A percentile compares a stretch with the other conserved stretches of the same genome.
These are phyloP conservation scores for Friedmanniomyces endolithicus DNA, from an alignment of 495 filamentous ascomycete species.

Conservation along the genomic window DNA sequence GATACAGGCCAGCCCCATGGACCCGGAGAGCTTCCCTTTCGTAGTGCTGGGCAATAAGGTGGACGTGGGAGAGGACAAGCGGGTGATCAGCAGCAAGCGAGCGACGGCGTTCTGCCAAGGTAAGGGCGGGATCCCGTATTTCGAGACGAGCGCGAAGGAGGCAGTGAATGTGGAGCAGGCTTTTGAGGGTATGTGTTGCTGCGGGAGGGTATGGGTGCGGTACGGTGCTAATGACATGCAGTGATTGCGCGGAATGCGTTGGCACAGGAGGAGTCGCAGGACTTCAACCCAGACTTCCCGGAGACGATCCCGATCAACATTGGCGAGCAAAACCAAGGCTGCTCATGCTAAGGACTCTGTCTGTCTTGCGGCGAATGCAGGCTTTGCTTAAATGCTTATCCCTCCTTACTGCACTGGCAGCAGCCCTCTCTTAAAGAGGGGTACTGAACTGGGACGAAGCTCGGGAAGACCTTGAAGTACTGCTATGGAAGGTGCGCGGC, in stretches of 20 bases:
- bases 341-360: slow-evolving; percentile 52
- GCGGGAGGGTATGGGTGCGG: background rate
- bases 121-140: slow-evolving; percentile 94
- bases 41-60: slow-evolving; percentile 98
- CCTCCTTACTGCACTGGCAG: too few relatives aligned
- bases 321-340: slow-evolving; percentile 80
- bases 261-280: slow-evolving; percentile 90
- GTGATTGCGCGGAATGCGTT: slow-evolving; percentile 96
- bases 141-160: slow-evolving; percentile 98
- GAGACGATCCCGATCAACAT: slow-evolving; percentile 96
- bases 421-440: background rate
- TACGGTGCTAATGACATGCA: slow-evolving; percentile 26
- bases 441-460: background rate
- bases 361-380: too few relatives aligned
- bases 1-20: slow-evolving; percentile 90
- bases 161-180: slow-evolving; percentile 97
- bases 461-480: background rate
- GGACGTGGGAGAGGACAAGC: slow-evolving; percentile 94
- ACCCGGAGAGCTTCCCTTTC: slow-evolving; percentile 96
- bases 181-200: slow-evolving; percentile 63
- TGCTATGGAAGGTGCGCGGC: background rate
- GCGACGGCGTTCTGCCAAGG: slow-evolving; percentile 96
- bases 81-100: slow-evolving; percentile 85
- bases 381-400: too few relatives aligned
- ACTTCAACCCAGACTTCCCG: slow-evolving; percentile 83